A percentile compares a stretch with the other conserved stretches of the same genome.
Conservation (phyloP, 1,284 basidiomycete species). For the Hemileia vastatrix region DNA sequence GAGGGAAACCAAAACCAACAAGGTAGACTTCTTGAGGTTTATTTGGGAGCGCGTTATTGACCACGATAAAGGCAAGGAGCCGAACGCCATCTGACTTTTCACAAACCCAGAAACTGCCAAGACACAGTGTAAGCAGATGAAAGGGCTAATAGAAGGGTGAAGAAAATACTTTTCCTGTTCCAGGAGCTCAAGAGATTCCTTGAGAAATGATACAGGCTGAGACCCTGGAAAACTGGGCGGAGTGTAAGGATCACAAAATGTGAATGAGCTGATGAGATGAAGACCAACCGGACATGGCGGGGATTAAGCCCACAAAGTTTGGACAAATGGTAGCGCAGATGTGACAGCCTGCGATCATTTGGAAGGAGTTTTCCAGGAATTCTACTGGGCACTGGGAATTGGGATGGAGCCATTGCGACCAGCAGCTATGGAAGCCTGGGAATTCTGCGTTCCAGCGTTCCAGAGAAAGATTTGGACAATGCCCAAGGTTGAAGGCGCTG, state of each 20-base stretch:
- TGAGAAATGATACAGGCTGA: constrained; percentile 79
- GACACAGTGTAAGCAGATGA: neutral
- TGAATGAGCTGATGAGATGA: neutral
- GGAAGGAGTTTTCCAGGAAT: constrained; percentile 17
- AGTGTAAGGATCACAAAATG: neutral
- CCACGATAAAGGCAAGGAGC: constrained; percentile 71
- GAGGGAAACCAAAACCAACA: constrained; percentile 49
- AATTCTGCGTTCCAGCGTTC: too few relatives aligned
- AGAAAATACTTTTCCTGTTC: constrained; percentile 63
- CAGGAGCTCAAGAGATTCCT: constrained; percentile 60
- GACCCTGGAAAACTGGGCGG: constrained; percentile 71
- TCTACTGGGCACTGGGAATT: constrained; percentile 18
- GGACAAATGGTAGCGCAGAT: constrained; percentile 16
- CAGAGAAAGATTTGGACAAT: too few relatives aligned
- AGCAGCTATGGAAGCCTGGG: too few relatives aligned
- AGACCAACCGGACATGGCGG: neutral
- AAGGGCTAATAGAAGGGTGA: neutral
- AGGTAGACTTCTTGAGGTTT: constrained; percentile 66
- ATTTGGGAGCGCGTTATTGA: constrained; percentile 47
- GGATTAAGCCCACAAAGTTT: constrained; percentile 13
- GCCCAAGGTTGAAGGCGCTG: too few relatives aligned
- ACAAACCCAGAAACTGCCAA: constrained; percentile 86
- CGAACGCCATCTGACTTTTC: constrained; percentile 98
- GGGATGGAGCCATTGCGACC: constrained; percentile 13
- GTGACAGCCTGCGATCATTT: constrained; percentile 7